A percentile compares a stretch with the other conserved stretches of the same genome.
Conservation (phyloP, 306 rosid genomes). For the Cucumis melo region DNA sequence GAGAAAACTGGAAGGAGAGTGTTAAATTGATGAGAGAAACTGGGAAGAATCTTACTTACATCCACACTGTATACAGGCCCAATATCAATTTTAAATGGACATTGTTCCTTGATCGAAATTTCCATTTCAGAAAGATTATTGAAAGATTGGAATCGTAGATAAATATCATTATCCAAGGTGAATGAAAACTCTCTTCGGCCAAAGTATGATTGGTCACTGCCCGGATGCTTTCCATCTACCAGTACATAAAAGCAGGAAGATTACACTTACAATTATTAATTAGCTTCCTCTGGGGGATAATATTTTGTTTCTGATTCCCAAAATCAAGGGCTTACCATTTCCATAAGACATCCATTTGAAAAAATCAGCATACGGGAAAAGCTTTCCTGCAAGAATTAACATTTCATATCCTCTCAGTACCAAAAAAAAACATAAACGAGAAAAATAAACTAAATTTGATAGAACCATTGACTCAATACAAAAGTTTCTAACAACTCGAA, state of each 20-base stretch:
- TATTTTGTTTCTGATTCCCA: background rate
- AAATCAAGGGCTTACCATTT: constrained; percentile 38
- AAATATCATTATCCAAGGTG: constrained; percentile 62
- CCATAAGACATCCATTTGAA: constrained; percentile 77
- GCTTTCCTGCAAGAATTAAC: constrained; percentile 41
- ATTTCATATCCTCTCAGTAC: background rate
- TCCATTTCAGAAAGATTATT: constrained; percentile 45
- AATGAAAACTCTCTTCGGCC: constrained; percentile 75
- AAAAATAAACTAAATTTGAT: background rate
- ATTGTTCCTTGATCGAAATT: constrained; percentile 55
- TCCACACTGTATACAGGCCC: constrained; percentile 83
- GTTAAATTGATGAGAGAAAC: background rate
- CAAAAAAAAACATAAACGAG: background rate
- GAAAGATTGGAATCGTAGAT: constrained; percentile 64
- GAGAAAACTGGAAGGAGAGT: background rate
- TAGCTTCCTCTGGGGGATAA: background rate
- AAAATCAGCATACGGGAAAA: constrained; percentile 65
- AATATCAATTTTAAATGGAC: constrained; percentile 70
- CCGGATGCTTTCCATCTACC: constrained; percentile 95
- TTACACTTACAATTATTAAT: background rate
- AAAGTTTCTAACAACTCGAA: background rate
- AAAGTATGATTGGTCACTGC: constrained; percentile 53
- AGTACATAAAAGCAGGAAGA: background rate
- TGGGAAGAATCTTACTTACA: constrained; percentile 25
- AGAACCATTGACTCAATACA: background rate